A percentile compares a stretch with the other conserved stretches of the same genome.
Evolutionary conservation across 441 rosid genomes (phyloP).

Genomic region (Mallotus repandus): DNA sequence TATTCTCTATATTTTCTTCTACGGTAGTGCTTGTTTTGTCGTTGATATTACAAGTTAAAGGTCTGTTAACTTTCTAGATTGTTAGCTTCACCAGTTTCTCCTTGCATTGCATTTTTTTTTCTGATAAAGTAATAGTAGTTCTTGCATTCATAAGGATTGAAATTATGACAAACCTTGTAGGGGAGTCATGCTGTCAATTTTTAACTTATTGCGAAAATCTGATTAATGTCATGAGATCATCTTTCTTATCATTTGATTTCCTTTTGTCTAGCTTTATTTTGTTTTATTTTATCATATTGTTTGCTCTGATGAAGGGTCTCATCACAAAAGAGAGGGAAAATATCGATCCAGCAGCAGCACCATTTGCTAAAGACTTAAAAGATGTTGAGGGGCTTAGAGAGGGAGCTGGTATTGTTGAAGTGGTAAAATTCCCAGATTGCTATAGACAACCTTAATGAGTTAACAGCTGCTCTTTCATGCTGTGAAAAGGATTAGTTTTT

Average conservation of each 20-base stretch:
- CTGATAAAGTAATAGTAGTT: too few relatives aligned
- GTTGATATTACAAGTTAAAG: slow-evolving; percentile 7
- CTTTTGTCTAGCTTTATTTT: neutral
- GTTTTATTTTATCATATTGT: neutral
- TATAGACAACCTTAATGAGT: slow-evolving; percentile 17
- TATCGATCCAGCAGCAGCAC: slow-evolving; percentile 81
- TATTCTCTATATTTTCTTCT: slow-evolving; percentile 5
- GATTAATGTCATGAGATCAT: slow-evolving; percentile 3
- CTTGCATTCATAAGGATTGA: neutral
- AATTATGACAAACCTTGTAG: neutral
- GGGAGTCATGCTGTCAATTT: neutral
- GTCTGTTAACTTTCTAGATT: slow-evolving; percentile 7
- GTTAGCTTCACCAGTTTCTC: neutral
- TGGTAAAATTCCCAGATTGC: slow-evolving; percentile 53
- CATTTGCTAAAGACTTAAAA: slow-evolving; percentile 75
- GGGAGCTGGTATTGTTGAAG: slow-evolving; percentile 85
- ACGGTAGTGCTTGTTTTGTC: slow-evolving; percentile 1
- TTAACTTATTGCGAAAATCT: neutral
- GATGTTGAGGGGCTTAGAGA: slow-evolving; percentile 65
- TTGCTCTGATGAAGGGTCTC: slow-evolving; percentile 65
- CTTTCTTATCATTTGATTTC: slow-evolving; percentile 1
- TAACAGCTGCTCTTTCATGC: slow-evolving; percentile 17
- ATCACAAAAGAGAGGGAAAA: slow-evolving; percentile 81
- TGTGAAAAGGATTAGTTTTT: slow-evolving; percentile 3
- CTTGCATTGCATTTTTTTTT: neutral